A percentile compares a stretch with the other conserved stretches of the same genome.
Evolutionary conservation across 2,329 filamentous ascomycete genomes (phyloP).

Genomic region (Teratosphaeria nubilosa): DNA sequence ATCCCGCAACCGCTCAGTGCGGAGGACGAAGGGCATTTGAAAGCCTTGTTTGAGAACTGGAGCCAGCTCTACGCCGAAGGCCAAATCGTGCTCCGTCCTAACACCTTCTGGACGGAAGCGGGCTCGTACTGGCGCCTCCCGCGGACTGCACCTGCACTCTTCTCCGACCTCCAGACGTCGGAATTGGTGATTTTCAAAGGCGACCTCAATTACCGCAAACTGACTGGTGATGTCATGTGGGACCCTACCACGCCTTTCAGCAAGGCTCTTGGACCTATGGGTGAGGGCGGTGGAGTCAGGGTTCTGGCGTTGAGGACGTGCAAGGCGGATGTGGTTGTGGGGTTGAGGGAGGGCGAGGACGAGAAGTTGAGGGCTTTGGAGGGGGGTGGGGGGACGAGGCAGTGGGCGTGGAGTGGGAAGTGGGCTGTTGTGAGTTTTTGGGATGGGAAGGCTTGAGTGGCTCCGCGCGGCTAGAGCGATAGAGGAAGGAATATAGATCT

Average conservation of each 20-base stretch:
- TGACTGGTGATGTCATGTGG: conserved; percentile 84
- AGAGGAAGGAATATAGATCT: background rate
- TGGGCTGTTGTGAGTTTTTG: conserved; percentile 91
- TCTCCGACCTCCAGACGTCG: conserved; percentile 67
- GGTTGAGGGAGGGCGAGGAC: conserved; percentile 70
- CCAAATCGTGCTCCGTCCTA: conserved; percentile 70
- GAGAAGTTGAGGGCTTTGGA: conserved; percentile 14
- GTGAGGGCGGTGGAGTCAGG: conserved; percentile 70
- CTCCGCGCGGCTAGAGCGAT: background rate
- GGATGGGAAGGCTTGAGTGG: conserved; percentile 46
- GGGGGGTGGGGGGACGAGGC: conserved; percentile 41
- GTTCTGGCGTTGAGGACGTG: conserved; percentile 82
- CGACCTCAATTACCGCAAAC: conserved; percentile 90
- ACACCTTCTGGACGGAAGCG: conserved; percentile 81
- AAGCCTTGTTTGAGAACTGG: conserved; percentile 77
- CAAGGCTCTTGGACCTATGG: conserved; percentile 76
- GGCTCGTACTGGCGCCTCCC: conserved; percentile 87
- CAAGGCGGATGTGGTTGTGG: conserved; percentile 93
- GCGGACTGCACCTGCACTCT: conserved; percentile 53
- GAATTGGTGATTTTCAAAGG: conserved; percentile 95
- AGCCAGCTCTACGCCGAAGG: conserved; percentile 70
- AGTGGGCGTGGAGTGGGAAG: conserved; percentile 94
- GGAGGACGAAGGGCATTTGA: conserved; percentile 55
- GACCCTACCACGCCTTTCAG: conserved; percentile 77
- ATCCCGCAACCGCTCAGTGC: conserved; percentile 53